Base-by-base conservation (phyloP, 2,329 filamentous ascomycete species). In the Penicillium sp. region DNA sequence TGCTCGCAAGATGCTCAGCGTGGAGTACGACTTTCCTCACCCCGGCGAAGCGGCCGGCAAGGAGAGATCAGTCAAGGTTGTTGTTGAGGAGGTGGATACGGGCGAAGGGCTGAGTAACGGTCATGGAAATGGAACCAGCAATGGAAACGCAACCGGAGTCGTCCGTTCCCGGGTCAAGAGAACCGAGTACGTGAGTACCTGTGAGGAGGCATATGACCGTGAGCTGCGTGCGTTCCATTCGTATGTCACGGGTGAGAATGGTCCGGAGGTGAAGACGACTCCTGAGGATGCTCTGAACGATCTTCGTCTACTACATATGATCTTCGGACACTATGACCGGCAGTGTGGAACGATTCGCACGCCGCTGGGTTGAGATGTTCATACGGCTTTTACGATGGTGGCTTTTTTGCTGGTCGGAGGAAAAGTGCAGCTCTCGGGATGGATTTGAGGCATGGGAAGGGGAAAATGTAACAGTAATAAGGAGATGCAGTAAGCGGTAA, bases 11-110 rank as follows among this genome's bases (percentile, higher is more conserved):
- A 76, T 75, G 0, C 76, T 84, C 0, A 72, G 68, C 1, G 70
- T 84, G 9, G 60, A 77, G 31, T 82, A 78, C 54, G 79, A 84
- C 48, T 78, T 79, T 0, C 81, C 81, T 0, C 82, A 78, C 48
- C 46, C 52, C 6, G 43, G 53, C 4, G 44, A 49, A 23, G 40
- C 39, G 31, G 27, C 25, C 7, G 70, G 82, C n/a, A 81, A 80
- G 55, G 79, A 75, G 0, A 63, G 81, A 1, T 76, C 77, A 0
- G 76, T 80, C 23, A 75, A 69, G 5, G 73, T 82, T 46, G 56
- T 64, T 7, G 63, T 72, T 8, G 65, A 71, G 38, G 65, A 69
- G 43, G 53, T 56, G 9, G 64, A 63, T 12, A 1, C 3, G 25
- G 47, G 60, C n/a, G 61, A 59, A 9, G 54, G 62, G n/a, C 42